Evolutionary conservation across 192 early-diverging fungal species (phyloP), one percentile per base, ranked within the genome.

Genomic region (Irineochytrium annulatum): DNA sequence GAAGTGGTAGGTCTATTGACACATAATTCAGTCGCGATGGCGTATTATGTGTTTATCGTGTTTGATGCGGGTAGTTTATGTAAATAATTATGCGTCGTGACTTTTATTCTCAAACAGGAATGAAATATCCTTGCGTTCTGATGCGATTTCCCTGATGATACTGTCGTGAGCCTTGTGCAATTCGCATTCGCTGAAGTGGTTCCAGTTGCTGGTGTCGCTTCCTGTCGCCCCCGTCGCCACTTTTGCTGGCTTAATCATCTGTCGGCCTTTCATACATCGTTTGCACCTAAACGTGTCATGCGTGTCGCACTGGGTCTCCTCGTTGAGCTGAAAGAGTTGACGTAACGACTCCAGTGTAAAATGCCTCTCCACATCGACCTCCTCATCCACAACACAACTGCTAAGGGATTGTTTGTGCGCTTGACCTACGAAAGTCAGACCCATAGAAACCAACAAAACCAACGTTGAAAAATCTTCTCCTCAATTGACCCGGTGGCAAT

Each of bases 391-490:
- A 11, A 99, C 94, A 64, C 93, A 95, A 0, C 85, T 89, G 22
- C 86, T 87, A 14, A 99, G 81, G 29, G 89, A 91, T 55, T 85
- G 80, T 58, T 81, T 83, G 67, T 84, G 81, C 3, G 80, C 83
- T 70, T 84, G 82, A 6, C 79, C 76, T 80, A 55, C 6, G 31
- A 28, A 41, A 16, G 16, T 59, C 5, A 35, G n/a, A 29, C 29
- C 5, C 20, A 49, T 22, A 48, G 4, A 28, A 61, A 27, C 32
- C 22, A 28, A n/a, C n/a, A 86, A 1, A 82, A 84, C 70, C 88
- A 90, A 57, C 97, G 75, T 71, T 99, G 97, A 68, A 99, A 99
- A 32, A 99, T 96, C 69, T 99, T 99, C 60, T 99, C 97, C 68
- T 99, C 97, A 19, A 99, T 94, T 0, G 95, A 92, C 2, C 97